Evolutionary conservation across 2,329 filamentous ascomycete species (phyloP).

Genomic region (Colletotrichum sp.): DNA sequence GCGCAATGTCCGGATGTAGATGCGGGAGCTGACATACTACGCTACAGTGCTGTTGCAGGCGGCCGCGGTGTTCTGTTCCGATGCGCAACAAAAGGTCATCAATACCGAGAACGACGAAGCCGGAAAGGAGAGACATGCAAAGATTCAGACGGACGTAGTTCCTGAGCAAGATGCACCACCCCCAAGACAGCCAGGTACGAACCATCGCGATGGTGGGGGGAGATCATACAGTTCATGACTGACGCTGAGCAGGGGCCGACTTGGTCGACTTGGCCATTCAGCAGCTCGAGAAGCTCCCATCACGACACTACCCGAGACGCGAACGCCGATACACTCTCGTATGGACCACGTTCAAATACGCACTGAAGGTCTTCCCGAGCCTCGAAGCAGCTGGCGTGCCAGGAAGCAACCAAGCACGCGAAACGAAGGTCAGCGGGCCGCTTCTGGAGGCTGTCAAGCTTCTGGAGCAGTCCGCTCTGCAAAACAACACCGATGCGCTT

Average conservation of each 20-base stretch:
- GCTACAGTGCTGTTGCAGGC: constrained; percentile 53
- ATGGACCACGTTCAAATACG: constrained; percentile 46
- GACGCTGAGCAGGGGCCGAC: constrained; percentile 49
- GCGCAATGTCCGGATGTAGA: neutral
- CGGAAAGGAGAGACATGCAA: constrained; percentile 35
- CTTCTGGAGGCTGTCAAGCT: constrained; percentile 57
- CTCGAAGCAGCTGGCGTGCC: constrained; percentile 52
- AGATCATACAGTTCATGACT: neutral
- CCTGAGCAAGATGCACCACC: constrained; percentile 29
- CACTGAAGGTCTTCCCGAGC: constrained; percentile 54
- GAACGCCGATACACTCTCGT: constrained; percentile 50
- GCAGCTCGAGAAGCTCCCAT: constrained; percentile 55
- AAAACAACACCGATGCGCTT: constrained; percentile 80
- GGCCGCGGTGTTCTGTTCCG: constrained; percentile 38
- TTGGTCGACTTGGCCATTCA: constrained; percentile 56
- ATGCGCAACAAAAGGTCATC: constrained; percentile 43
- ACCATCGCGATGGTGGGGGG: constrained; percentile 1
- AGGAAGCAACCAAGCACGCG: constrained; percentile 33
- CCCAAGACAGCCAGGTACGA: constrained; percentile 42
- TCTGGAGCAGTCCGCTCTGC: constrained; percentile 56
- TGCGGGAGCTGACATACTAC: constrained; percentile 9
- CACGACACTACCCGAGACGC: constrained; percentile 46
- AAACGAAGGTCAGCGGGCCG: constrained; percentile 42
- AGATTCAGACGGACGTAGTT: constrained; percentile 33
- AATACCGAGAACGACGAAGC: constrained; percentile 33